A percentile compares a stretch with the other conserved stretches of the same genome.
Conservation (phyloP, 2,329 filamentous ascomycete genomes). For the Colletotrichum somersetense region DNA sequence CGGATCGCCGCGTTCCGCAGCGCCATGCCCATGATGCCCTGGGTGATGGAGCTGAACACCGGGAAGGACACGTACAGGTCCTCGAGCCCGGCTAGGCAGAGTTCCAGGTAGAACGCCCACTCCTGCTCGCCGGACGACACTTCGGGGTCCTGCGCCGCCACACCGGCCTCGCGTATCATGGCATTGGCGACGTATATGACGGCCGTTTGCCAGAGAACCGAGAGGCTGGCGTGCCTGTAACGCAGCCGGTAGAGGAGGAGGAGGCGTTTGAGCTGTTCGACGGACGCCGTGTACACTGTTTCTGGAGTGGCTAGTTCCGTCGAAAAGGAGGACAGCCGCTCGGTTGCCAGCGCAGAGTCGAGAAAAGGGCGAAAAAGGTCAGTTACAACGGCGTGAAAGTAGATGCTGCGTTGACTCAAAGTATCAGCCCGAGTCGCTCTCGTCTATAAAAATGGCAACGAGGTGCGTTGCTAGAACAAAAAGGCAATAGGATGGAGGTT, state of each 20-base stretch:
- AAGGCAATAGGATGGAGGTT: no score
- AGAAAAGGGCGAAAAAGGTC: constrained; percentile 30
- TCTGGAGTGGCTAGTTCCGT: constrained; percentile 14
- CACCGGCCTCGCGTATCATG: constrained; percentile 5
- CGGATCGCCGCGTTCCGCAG: constrained; percentile 11
- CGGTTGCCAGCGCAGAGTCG: not conserved
- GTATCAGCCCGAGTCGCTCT: not conserved
- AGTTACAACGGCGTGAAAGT: constrained; percentile 25
- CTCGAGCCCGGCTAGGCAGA: not conserved
- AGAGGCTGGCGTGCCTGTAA: not conserved
- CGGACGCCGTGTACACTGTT: constrained; percentile 19
- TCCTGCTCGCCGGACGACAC: not conserved
- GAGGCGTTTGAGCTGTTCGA: constrained; percentile 25
- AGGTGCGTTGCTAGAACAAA: not conserved
- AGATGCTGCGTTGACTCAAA: not conserved
- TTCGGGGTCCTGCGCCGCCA: not conserved
- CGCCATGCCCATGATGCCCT: constrained; percentile 25
- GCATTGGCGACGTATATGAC: constrained; percentile 30
- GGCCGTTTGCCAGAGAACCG: constrained; percentile 24
- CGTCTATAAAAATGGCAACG: no score
- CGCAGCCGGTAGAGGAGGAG: constrained; percentile 11
- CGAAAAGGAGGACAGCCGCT: not conserved
- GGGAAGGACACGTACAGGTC: constrained; percentile 6
- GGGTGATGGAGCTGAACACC: constrained; percentile 1
- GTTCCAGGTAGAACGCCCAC: constrained; percentile 1